phyloP scores from a whole-genome alignment of 1,139 yeast species.

The Suhomyces wounanorum region DNA sequence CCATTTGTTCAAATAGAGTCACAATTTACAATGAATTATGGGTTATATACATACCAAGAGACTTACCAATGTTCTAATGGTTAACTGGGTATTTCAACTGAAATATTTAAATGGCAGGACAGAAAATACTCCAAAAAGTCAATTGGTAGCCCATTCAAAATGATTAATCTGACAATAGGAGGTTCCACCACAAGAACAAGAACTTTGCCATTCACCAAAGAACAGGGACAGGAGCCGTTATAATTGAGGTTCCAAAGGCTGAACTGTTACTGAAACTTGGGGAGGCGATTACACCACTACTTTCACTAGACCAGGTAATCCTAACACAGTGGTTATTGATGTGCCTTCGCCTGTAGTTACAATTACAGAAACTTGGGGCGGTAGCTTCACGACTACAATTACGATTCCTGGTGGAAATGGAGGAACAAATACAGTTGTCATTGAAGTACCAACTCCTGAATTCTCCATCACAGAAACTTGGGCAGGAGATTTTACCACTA shows the following conservation, averaged over 20 bases:
- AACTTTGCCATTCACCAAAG: not conserved
- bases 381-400: not conserved
- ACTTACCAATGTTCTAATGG: not conserved
- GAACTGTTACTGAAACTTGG: not conserved
- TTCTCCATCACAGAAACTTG: not conserved
- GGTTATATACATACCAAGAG: not conserved
- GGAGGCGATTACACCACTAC: not conserved
- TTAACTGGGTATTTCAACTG: too few relatives aligned
- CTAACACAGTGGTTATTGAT: not conserved
- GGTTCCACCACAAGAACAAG: not conserved
- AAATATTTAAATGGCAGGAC: too few relatives aligned
- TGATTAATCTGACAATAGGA: not conserved
- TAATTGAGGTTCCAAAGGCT: not conserved
- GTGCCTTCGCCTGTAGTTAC: not conserved
- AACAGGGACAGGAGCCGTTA: not conserved
- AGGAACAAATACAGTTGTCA: not conserved
- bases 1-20: not conserved
- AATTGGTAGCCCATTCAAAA: not conserved
- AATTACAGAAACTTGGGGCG: not conserved
- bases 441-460: not conserved
- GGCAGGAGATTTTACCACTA: not conserved
- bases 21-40: too few relatives aligned
- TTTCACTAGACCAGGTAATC: not conserved
- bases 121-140: not conserved
- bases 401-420: not conserved